A percentile compares a stretch with the other conserved stretches of the same genome.
These are phyloP conservation scores for Leishmania tropica DNA, from an alignment of 208 protist species.

Conservation along the genomic window DNA sequence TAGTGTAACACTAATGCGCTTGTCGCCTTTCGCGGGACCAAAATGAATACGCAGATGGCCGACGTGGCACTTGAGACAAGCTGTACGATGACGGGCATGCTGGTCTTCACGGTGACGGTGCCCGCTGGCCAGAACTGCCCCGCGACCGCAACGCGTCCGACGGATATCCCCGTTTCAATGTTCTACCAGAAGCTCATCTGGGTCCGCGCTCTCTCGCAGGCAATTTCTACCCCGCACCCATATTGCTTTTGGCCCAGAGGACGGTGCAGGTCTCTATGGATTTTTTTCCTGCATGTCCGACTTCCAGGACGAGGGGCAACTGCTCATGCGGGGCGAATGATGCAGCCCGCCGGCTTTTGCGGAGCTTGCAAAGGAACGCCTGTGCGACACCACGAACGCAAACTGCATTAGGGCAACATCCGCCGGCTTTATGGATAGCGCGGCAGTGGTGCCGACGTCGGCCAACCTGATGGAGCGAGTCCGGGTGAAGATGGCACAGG, in stretches of 20 bases:
- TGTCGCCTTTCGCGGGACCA: constrained; percentile 7
- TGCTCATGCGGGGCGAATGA: constrained; percentile 6
- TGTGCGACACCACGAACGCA: constrained; percentile 15
- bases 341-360: background rate
- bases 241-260: constrained; percentile 10
- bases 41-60: background rate
- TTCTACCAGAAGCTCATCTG: constrained; percentile 16
- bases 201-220: background rate
- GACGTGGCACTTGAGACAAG: constrained; percentile 2
- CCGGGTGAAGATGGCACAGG: background rate
- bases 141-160: background rate
- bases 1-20: constrained; percentile 9
- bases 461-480: constrained; percentile 13
- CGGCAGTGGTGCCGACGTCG: constrained; percentile 3
- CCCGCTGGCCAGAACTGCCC: background rate
- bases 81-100: constrained; percentile 8
- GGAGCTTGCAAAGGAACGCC: constrained; percentile 6
- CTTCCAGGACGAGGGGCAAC: constrained; percentile 4
- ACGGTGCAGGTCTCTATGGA: constrained; percentile 16
- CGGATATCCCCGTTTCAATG: background rate
- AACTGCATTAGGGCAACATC: constrained; percentile 2
- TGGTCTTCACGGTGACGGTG: background rate
- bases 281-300: background rate
- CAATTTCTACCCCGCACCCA: background rate
- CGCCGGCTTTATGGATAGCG: constrained; percentile 11